These are phyloP conservation scores for Amylostereum chailletii DNA, from an alignment of 1,284 basidiomycete genomes.

Conservation along the genomic window DNA sequence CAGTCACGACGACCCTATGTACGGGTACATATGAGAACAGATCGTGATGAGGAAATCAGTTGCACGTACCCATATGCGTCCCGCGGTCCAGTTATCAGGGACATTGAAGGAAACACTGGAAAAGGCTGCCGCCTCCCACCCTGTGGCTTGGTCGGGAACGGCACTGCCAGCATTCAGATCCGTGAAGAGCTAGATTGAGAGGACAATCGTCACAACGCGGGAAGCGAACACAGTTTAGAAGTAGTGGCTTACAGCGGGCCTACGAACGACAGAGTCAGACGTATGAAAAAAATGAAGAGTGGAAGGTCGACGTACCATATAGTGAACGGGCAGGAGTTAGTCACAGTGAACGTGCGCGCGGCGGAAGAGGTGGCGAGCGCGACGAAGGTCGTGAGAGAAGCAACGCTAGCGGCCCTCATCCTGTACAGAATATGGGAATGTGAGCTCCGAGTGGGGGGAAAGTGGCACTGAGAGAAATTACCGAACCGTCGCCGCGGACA, in stretches of 20 bases:
- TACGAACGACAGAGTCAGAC: neutral
- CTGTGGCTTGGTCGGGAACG: slow-evolving; percentile 26
- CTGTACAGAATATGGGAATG: no score
- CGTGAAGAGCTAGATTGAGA: slow-evolving; percentile 2
- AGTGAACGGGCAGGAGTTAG: slow-evolving; percentile 8
- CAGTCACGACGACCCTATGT: slow-evolving; percentile 33
- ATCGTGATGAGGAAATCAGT: neutral
- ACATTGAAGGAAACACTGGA: slow-evolving; percentile 31
- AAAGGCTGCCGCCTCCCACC: slow-evolving; percentile 35
- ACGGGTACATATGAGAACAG: neutral
- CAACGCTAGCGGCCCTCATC: neutral
- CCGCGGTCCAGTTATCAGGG: slow-evolving; percentile 37
- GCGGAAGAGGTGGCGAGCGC: slow-evolving; percentile 3
- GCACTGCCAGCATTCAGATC: slow-evolving; percentile 12
- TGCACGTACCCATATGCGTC: slow-evolving; percentile 32
- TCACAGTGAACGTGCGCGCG: slow-evolving; percentile 5
- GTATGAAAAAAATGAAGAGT: no score
- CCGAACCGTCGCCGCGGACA: no score
- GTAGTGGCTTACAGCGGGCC: neutral
- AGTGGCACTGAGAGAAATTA: no score
- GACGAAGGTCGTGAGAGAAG: slow-evolving; percentile 10
- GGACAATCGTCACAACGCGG: neutral
- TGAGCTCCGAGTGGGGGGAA: no score
- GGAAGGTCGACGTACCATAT: slow-evolving; percentile 3
- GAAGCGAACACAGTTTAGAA: neutral